A percentile compares a stretch with the other conserved stretches of the same genome.
These are phyloP conservation scores for Chrysoporthe puriensis DNA, from an alignment of 2,329 filamentous ascomycete species.

Conservation along the genomic window DNA sequence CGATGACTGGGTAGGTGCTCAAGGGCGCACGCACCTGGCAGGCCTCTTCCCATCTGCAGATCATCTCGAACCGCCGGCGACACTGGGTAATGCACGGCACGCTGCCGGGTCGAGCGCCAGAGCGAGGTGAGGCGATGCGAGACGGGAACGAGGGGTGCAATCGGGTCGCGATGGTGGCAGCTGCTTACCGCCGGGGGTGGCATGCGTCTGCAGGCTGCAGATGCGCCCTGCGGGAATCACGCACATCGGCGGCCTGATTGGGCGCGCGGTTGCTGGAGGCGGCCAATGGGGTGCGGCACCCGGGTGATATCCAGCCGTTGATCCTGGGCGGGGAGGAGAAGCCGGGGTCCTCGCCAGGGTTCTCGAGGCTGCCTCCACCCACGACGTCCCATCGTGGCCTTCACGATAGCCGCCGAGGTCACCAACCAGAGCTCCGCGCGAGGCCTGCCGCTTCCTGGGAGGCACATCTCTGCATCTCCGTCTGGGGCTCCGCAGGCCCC, in stretches of 20 bases:
- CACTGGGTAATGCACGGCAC: too few species aligned
- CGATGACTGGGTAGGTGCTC: too few species aligned
- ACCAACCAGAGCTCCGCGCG: constrained; percentile 20
- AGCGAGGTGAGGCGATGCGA: background rate
- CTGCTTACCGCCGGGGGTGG: constrained; percentile 22
- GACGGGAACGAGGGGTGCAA: background rate
- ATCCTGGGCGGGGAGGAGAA: constrained; percentile 14
- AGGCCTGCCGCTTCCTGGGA: constrained; percentile 2
- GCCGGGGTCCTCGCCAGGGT: constrained; percentile 14
- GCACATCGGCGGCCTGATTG: constrained; percentile 23
- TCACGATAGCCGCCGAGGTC: constrained; percentile 24
- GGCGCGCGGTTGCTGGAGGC: background rate
- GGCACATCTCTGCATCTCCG: constrained; percentile 13
- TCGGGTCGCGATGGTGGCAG: background rate
- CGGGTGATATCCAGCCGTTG: constrained; percentile 10
- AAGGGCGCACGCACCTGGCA: background rate
- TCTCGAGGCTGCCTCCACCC: constrained; percentile 12
- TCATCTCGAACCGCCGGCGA: too few species aligned
- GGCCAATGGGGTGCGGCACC: constrained; percentile 10
- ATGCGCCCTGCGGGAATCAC: constrained; percentile 21
- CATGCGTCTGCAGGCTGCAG: constrained; percentile 25
- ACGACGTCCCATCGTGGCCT: constrained; percentile 16
- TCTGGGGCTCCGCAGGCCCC: background rate
- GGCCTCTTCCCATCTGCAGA: background rate
- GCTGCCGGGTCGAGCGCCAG: too few species aligned